These are phyloP conservation scores for Antrodiella citrinella DNA, from an alignment of 768 basidiomycete genomes.

Conservation along the genomic window DNA sequence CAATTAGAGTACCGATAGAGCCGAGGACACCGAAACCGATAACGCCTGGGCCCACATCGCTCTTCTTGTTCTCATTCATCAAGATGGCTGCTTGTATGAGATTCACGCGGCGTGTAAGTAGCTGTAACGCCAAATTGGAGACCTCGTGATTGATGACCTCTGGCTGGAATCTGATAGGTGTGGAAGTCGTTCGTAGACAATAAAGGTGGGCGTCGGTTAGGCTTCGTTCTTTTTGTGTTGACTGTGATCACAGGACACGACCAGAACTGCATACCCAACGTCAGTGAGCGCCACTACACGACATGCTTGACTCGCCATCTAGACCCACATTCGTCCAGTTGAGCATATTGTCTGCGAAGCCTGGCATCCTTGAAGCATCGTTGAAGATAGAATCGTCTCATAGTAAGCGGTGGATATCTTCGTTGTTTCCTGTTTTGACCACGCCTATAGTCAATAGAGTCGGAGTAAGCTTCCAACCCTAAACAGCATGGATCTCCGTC, in stretches of 20 bases:
- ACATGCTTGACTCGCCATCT: slow-evolving; percentile 6
- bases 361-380: slow-evolving; percentile 62
- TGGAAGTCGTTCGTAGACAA: slow-evolving; percentile 77
- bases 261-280: slow-evolving; percentile 71
- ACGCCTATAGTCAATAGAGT: slow-evolving; percentile 62
- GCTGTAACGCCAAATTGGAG: neutral
- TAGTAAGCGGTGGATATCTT: slow-evolving; percentile 31
- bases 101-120: slow-evolving; percentile 53
- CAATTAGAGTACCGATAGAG: neutral
- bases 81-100: slow-evolving; percentile 62
- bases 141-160: neutral
- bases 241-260: slow-evolving; percentile 54
- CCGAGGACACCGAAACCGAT: neutral
- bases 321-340: slow-evolving; percentile 35
- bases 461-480: slow-evolving; percentile 37
- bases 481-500: no score
- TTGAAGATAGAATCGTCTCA: slow-evolving; percentile 72
- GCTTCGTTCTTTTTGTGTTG: neutral
- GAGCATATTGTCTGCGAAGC: slow-evolving; percentile 53
- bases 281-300: slow-evolving; percentile 18
- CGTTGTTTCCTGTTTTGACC: neutral
- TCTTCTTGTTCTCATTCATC: neutral
- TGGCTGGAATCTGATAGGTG: slow-evolving; percentile 37
- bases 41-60: neutral
- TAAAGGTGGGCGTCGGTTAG: slow-evolving; percentile 43